Conservation (phyloP, 345 rosid genomes). For the Eucalyptus curtisii region DNA sequence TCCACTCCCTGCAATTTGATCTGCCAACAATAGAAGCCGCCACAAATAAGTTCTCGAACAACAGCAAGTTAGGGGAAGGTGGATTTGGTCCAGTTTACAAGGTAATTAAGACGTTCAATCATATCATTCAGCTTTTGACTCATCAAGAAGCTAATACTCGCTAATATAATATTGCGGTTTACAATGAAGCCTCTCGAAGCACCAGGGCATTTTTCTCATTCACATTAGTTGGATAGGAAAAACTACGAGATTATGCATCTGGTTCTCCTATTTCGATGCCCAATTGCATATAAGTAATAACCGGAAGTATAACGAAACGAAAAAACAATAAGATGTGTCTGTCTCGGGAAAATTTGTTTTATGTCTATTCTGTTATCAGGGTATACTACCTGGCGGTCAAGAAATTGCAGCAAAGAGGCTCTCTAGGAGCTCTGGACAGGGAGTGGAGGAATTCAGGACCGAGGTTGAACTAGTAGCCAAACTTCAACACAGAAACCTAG, state of each 20-base stretch:
- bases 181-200: background rate
- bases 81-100: background rate
- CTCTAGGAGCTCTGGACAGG: conserved; percentile 31
- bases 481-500: conserved; percentile 46
- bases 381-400: conserved; percentile 2
- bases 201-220: background rate
- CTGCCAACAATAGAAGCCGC: conserved; percentile 4
- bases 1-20: background rate
- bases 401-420: conserved; percentile 42
- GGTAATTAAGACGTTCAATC: too few relatives aligned
- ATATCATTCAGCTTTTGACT: too few relatives aligned
- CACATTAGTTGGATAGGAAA: background rate
- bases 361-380: background rate
- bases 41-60: conserved; percentile 8
- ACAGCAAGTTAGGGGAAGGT: background rate
- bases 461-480: conserved; percentile 29
- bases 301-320: too few relatives aligned
- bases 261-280: conserved; percentile 12
- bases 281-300: background rate
- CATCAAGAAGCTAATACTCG: too few relatives aligned
- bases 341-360: background rate
- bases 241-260: conserved; percentile 5
- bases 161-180: background rate
- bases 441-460: conserved; percentile 33
- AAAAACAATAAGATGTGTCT: background rate